These are phyloP conservation scores for Phaeophleospora eucalypticola DNA, from an alignment of 2,329 filamentous ascomycete genomes.

Conservation along the genomic window DNA sequence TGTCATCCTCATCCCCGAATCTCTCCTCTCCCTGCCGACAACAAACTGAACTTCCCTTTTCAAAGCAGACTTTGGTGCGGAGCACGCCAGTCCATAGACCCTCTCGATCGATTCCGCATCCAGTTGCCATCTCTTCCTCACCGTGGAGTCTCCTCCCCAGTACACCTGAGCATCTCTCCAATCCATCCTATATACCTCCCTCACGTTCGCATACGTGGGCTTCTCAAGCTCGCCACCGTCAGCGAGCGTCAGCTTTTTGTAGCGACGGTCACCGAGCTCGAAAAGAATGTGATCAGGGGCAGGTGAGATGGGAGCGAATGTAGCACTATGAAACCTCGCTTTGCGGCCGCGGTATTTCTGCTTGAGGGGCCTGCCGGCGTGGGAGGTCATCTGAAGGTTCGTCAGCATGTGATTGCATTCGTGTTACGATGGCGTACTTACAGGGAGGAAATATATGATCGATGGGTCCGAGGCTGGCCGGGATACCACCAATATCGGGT, in stretches of 20 bases:
- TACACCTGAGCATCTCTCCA: conserved; percentile 6
- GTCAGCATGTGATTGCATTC: background rate
- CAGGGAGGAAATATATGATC: conserved; percentile 3
- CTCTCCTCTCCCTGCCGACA: background rate
- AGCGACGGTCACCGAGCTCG: background rate
- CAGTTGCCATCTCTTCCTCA: conserved; percentile 4
- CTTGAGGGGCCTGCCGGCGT: background rate
- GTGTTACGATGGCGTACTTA: background rate
- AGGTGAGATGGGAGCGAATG: conserved; percentile 1
- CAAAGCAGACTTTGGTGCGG: background rate
- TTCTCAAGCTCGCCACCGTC: background rate
- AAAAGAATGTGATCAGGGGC: background rate
- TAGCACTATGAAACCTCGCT: background rate
- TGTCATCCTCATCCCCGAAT: background rate
- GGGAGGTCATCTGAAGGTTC: conserved; percentile 4
- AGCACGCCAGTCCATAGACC: background rate
- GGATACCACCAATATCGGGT: conserved; percentile 3
- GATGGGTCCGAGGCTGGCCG: conserved; percentile 2
- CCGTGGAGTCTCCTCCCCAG: conserved; percentile 1
- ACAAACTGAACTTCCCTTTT: background rate
- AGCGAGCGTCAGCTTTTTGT: background rate
- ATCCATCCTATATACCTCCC: conserved; percentile 5
- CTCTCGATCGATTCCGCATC: background rate
- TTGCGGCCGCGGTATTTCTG: background rate
- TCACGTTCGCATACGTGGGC: conserved; percentile 1